Conservation (phyloP, 2,329 filamentous ascomycete genomes). For the Torrubiellomyces zombiae region DNA sequence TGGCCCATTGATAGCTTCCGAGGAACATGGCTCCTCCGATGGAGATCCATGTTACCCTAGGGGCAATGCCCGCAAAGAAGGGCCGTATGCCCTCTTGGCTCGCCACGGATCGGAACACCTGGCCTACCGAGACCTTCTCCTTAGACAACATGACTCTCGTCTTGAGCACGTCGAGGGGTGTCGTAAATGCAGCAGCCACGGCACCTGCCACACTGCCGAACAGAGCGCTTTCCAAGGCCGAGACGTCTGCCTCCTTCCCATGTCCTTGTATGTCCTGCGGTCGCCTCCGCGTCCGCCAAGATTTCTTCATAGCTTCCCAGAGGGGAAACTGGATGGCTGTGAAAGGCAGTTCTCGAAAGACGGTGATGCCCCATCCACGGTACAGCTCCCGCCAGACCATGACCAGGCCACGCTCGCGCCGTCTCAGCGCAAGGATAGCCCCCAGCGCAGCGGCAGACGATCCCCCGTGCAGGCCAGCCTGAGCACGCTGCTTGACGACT, state of each 20-base stretch:
- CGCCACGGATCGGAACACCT: conserved; percentile 48
- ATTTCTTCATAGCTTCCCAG: conserved; percentile 89
- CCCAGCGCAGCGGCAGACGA: conserved; percentile 49
- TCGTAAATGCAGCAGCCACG: conserved; percentile 75
- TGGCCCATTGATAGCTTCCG: conserved; percentile 80
- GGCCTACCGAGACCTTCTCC: conserved; percentile 41
- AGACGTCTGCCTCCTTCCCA: conserved; percentile 28
- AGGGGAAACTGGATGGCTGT: conserved; percentile 94
- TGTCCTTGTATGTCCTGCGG: no score
- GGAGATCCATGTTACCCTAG: conserved; percentile 86
- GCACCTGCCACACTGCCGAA: conserved; percentile 75
- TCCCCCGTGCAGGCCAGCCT: conserved; percentile 67
- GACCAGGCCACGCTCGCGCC: conserved; percentile 23
- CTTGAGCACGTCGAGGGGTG: conserved; percentile 90
- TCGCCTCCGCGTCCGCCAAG: conserved; percentile 28
- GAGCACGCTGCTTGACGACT: conserved; percentile 91
- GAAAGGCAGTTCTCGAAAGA: conserved; percentile 92
- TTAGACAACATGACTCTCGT: conserved; percentile 85
- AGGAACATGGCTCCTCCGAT: conserved; percentile 88
- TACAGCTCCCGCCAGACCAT: conserved; percentile 74
- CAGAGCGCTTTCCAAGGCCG: conserved; percentile 62
- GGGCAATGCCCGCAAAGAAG: conserved; percentile 64
- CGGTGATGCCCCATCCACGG: conserved; percentile 78
- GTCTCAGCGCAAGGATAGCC: conserved; percentile 48
- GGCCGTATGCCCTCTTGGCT: conserved; percentile 45